A percentile compares a stretch with the other conserved stretches of the same genome.
These are phyloP conservation scores for Benincasa hispida DNA, from an alignment of 306 rosid genomes.

Conservation along the genomic window DNA sequence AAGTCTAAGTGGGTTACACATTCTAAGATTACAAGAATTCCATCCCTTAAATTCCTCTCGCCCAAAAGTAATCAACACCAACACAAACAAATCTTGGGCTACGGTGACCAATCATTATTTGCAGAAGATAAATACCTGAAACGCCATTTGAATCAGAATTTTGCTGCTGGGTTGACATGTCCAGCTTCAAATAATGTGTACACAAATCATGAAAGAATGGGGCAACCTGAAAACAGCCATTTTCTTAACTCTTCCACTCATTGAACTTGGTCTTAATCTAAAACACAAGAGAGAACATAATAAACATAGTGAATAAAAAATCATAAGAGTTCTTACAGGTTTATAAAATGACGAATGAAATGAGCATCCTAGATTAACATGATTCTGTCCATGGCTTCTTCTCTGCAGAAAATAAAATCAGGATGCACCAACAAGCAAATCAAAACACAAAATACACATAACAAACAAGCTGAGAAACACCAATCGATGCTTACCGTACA, in stretches of 20 bases:
- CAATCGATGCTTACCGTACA: not conserved
- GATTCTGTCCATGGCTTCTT: not conserved
- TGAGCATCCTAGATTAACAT: not conserved
- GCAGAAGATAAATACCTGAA: constrained; percentile 5
- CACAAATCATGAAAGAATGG: constrained; percentile 2
- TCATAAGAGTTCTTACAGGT: not conserved
- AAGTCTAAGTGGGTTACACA: not conserved
- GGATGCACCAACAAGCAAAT: not conserved
- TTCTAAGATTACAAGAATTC: not conserved
- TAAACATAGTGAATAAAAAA: not conserved
- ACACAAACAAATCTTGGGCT: not conserved
- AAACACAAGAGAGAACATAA: not conserved
- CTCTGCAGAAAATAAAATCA: not conserved
- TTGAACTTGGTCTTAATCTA: not conserved
- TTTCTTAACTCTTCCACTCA: not conserved
- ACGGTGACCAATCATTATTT: not conserved
- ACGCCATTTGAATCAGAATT: constrained; percentile 2
- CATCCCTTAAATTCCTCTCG: not conserved
- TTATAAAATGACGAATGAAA: not conserved
- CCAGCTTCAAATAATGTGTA: not conserved
- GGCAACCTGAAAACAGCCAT: not conserved
- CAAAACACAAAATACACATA: not conserved
- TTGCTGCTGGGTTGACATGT: constrained; percentile 3
- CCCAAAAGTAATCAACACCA: not conserved
- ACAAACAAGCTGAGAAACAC: not conserved